Evolutionary conservation across 148 eudicot species (phyloP), one percentile per base, ranked within the genome.

Genomic region (Selenicereus undatus): DNA sequence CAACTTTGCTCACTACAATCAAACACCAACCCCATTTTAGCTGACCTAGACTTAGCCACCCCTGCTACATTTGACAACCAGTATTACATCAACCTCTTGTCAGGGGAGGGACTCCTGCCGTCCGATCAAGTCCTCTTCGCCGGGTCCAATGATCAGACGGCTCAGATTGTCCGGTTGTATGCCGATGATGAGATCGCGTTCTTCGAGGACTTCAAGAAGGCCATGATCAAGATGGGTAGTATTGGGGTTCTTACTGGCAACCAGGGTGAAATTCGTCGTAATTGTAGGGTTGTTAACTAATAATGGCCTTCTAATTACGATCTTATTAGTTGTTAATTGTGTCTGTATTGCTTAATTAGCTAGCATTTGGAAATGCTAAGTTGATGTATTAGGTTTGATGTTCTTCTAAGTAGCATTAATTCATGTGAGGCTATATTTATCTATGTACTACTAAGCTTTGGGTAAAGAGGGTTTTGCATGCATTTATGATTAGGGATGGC

Each of bases 201-300:
- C 83, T 90, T 88, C 51, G 87, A 86, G 71, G 93, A 94, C 42
- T 94, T 94, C 29, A 84, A 43, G 21, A 89, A 26, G 18, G 86
- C 98, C 16, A 93, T 94, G 95, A 26, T 89, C 2, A 90, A 81
- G 80, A 93, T 94, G 95, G 97, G 97, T 68, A 87, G 88, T 75
- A 54, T 91, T 50, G 85, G 85, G 24, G 84, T 80, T 29, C 60
- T 81, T 17, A 84, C 83, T 6, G 90, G 85, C 0, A 84, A 29
- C 16, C 66, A 80, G 11, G 95, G 97, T 29, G 88, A 94, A 83
- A 87, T 94, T 76, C 88, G 93, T 4, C 85, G 71, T 18, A 92
- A 89, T 78, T 94, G 97, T 32, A 84, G 97, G 82, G 76, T 27
- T 78, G 79, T 87, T 54, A 92, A 94, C 78, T 81, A 51, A 21